phyloP scores from a whole-genome alignment of 805 yeast genomes.

The Candida ipomoeae region DNA sequence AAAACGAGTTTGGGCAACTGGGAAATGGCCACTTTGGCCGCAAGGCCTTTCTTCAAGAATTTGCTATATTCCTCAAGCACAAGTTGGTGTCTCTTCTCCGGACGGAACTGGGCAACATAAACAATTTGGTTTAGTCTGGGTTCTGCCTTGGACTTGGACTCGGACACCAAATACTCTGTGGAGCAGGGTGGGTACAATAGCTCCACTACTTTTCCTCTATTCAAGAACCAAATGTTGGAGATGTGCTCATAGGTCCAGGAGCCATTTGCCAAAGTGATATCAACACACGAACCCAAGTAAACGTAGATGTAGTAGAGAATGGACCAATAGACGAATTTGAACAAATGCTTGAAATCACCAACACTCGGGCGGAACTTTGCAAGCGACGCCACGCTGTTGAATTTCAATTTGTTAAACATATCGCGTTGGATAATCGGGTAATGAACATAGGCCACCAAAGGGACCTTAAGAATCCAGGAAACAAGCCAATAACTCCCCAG shows the following conservation, averaged over 20 bases:
- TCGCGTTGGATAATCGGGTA: conserved; percentile 88
- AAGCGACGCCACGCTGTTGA: conserved; percentile 17
- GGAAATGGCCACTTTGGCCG: conserved; percentile 16
- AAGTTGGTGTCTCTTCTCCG: conserved; percentile 85
- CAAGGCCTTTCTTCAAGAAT: conserved; percentile 36
- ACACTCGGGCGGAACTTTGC: conserved; percentile 18
- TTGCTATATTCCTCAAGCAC: conserved; percentile 60
- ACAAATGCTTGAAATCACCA: conserved; percentile 26
- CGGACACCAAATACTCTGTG: conserved; percentile 43
- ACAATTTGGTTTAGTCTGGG: conserved; percentile 42
- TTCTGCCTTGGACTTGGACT: background rate
- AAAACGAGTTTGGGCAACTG: conserved; percentile 57
- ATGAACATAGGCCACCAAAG: conserved; percentile 86
- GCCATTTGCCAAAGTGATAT: conserved; percentile 71
- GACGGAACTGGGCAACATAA: conserved; percentile 88
- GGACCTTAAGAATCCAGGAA: conserved; percentile 53
- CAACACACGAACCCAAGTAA: conserved; percentile 61
- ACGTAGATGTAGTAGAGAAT: conserved; percentile 59
- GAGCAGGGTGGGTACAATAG: conserved; percentile 90
- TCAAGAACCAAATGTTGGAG: conserved; percentile 54
- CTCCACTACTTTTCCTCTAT: conserved; percentile 27
- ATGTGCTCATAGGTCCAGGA: conserved; percentile 90
- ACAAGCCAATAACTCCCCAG: conserved; percentile 81
- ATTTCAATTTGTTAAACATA: conserved; percentile 65
- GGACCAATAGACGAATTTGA: conserved; percentile 67